Base-by-base conservation (phyloP, 768 basidiomycete species). In the Amanita muscaria region DNA sequence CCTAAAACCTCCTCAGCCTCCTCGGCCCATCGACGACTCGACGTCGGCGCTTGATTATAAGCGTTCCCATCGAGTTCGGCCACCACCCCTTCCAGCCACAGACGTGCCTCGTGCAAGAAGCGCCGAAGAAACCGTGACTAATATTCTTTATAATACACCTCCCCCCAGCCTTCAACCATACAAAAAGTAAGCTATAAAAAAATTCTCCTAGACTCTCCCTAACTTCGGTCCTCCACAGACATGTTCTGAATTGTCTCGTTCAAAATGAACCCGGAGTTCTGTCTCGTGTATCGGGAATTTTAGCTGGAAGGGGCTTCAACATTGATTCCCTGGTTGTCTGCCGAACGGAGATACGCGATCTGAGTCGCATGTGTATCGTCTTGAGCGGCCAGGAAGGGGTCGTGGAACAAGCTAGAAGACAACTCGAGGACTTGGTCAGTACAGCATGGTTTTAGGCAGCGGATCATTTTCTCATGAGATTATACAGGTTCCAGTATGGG, bases 221-320 rank as follows among this genome's bases (percentile, higher is more conserved):
- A 18, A 31, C 31, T 6, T 14, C 12, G 10, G 24, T 12, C 14
- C 21, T 2, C 16, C 19, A 4, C 56, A 97, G 92, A 62, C 94
- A 98, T 59, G 77, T 93, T 47, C 75, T 98, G 50, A 98, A 99
- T 67, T 97, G 93, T 63, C 80, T 99, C 49, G 96, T 98, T 3
- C 96, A 99, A 65, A 97, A 99, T 61, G 96, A 99, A 66, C 96
- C 96, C 2, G 96, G 96, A 57, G 96, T 99, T n/a, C 76, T 99
- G 10, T 96, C 94, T 22, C 85, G 96, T 54, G 92, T 99, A 3
- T 94, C 94, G 5, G 96, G 96, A 44, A 97, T 94, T 57, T 76
- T 99, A 18, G 96, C 96, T 15, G 96, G 89, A 32, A 74, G 96
- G 52, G 96, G 96, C 3, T 96, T 99, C 74, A 99, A 99, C 70